phyloP scores from a whole-genome alignment of 2,329 filamentous ascomycete genomes.

The Moelleriella libera region DNA sequence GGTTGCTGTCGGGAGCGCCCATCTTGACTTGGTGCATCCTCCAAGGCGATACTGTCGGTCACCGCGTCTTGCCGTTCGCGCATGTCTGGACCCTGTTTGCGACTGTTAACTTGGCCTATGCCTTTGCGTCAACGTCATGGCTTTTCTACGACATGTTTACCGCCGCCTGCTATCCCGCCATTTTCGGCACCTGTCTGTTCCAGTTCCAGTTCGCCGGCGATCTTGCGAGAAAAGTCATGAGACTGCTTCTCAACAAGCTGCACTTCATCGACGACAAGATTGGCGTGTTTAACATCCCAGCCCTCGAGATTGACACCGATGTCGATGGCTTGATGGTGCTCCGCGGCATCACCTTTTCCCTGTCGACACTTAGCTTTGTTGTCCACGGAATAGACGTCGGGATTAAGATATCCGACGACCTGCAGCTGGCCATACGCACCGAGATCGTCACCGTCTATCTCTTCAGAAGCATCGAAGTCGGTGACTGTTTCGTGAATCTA shows the following conservation, averaged over 20 bases:
- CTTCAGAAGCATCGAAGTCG: conserved; percentile 3
- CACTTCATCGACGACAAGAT: conserved; percentile 5
- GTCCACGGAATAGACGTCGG: conserved; percentile 3
- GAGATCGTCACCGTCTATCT: conserved; percentile 1
- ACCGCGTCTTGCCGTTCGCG: not conserved
- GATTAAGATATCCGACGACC: conserved; percentile 2
- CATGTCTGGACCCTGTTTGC: conserved; percentile 3
- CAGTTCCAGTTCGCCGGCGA: not conserved
- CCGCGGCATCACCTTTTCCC: conserved; percentile 2
- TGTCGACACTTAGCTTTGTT: conserved; percentile 3
- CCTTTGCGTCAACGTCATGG: conserved; percentile 4
- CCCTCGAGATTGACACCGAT: conserved; percentile 3
- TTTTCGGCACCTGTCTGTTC: conserved; percentile 1
- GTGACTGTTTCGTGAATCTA: conserved; percentile 3
- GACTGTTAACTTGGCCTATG: conserved; percentile 2
- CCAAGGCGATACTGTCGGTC: conserved; percentile 1
- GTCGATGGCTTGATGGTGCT: conserved; percentile 3
- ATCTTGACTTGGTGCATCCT: conserved; percentile 1
- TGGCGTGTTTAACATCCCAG: conserved; percentile 3
- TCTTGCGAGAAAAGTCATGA: not conserved
- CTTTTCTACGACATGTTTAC: conserved; percentile 3
- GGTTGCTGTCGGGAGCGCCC: conserved; percentile 1
- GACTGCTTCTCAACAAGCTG: conserved; percentile 1
- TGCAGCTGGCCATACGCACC: conserved; percentile 3
- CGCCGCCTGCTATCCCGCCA: conserved; percentile 2